Base-by-base conservation (phyloP, 768 basidiomycete species). In the Boletales sp. region DNA sequence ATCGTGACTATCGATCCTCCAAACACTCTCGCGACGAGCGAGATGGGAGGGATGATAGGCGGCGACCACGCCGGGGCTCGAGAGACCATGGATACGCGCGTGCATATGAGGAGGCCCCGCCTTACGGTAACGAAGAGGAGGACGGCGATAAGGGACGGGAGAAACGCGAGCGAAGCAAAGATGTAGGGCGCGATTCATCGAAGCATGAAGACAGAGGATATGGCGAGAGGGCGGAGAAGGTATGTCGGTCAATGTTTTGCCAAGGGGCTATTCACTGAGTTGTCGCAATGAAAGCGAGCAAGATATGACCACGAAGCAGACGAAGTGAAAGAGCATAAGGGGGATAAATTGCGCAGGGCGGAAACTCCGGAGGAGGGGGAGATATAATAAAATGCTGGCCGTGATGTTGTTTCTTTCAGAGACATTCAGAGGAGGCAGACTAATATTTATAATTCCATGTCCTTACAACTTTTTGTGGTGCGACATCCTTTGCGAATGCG, bases 281-380 rank as follows among this genome's bases (percentile, higher is more conserved):
- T 52, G 30, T 61, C 46, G 41, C 41, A 33, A n/a, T 37, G 36
- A 37, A 57, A 84, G 82, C 75, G 82, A 41, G 66, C 81, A 44
- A 73, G 79, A 50, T 81, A 79, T 53, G 80, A 81, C 25, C 70
- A 67, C 18, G 75, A 76, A 66, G 67, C 18, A 65, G 73, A 42
- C 65, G 75, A 77, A 13, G 62, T 71, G 18, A 77, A 72, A 55
- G 75, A 75, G 39, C 75, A 71, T 53, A 68, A 61, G 25, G 70
- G 71, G 12, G 59, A 69, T 35, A 63, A 63, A 49, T 70, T 69
- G 13, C 76, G 53, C 25, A 62, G 87, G 42, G 87, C 75, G 35
- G 90, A 91, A 63, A 89, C 84, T 39, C 90, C 90, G 3, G 90
- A 93, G 71, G 90, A 93, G 65, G 90, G 90, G 21, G 90, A 92